phyloP scores from a whole-genome alignment of 176 grass and related monocot genomes.

The Musa beccarii region DNA sequence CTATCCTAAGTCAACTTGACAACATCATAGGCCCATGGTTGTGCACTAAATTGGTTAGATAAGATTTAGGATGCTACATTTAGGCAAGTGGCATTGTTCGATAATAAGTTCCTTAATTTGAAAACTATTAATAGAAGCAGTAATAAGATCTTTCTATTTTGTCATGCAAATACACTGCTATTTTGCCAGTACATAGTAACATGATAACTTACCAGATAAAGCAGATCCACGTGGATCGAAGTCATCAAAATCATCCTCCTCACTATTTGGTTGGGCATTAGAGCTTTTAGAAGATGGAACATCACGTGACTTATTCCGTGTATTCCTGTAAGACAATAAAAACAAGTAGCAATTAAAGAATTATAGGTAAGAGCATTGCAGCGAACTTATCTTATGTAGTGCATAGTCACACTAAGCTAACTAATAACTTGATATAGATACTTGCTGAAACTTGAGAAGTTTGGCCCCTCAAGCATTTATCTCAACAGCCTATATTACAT shows the following conservation, averaged over 20 bases:
- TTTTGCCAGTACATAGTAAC: neutral
- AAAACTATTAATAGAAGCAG: no score
- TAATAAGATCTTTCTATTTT: slow-evolving; percentile 8
- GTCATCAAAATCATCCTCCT: slow-evolving; percentile 70
- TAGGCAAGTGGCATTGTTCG: neutral
- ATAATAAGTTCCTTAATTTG: no score
- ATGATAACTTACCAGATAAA: slow-evolving; percentile 44
- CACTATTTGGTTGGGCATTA: slow-evolving; percentile 30
- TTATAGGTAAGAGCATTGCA: neutral
- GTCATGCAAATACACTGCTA: slow-evolving; percentile 13
- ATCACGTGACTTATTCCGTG: slow-evolving; percentile 3
- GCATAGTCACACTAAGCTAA: no score
- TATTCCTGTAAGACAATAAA: slow-evolving; percentile 28
- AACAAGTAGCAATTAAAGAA: neutral
- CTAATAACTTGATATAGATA: no score
- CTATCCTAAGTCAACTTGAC: neutral
- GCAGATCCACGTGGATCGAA: slow-evolving; percentile 92
- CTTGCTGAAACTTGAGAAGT: no score
- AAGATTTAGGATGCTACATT: no score
- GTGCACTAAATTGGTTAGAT: no score
- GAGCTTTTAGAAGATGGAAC: slow-evolving; percentile 26
- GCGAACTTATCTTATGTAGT: no score
- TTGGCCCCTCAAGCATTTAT: no score
- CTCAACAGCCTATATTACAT: no score
- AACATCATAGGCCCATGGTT: neutral